phyloP scores from a whole-genome alignment of 257 asterid species.

The Nicotiana noctiflora region DNA sequence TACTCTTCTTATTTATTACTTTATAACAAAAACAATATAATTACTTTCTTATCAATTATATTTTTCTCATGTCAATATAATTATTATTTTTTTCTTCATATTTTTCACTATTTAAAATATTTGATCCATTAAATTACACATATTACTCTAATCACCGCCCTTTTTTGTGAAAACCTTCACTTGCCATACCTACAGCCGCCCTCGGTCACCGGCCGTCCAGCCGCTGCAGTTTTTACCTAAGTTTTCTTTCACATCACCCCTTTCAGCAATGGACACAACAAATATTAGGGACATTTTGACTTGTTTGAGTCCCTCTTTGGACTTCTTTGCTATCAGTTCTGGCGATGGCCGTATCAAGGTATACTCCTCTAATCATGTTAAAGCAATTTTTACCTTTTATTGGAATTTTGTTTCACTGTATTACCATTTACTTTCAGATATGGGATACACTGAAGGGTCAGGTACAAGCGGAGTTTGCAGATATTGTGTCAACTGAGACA shows the following conservation, averaged over 20 bases:
- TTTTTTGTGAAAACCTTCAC: too few relatives aligned
- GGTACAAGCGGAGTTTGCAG: constrained; percentile 81
- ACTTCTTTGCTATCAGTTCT: constrained; percentile 54
- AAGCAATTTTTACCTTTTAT: background rate
- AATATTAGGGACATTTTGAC: constrained; percentile 61
- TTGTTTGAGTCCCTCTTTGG: constrained; percentile 65
- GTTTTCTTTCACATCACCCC: background rate
- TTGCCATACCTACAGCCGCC: background rate
- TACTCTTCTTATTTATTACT: too few relatives aligned
- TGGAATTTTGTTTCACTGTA: background rate
- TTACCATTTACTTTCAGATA: constrained; percentile 43
- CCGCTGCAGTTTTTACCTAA: background rate
- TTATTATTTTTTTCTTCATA: too few relatives aligned
- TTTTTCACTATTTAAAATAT: too few relatives aligned
- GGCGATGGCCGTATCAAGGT: constrained; percentile 95
- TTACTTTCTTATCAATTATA: too few relatives aligned
- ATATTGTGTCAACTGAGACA: constrained; percentile 47
- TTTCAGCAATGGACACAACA: constrained; percentile 42
- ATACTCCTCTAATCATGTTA: background rate
- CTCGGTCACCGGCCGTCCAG: background rate
- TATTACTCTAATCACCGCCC: too few relatives aligned
- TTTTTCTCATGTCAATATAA: too few relatives aligned
- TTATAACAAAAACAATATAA: too few relatives aligned
- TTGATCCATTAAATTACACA: too few relatives aligned
- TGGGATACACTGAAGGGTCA: constrained; percentile 94